These are phyloP conservation scores for Dittrichia graveolens DNA, from an alignment of 129 eudicot species.

Conservation along the genomic window DNA sequence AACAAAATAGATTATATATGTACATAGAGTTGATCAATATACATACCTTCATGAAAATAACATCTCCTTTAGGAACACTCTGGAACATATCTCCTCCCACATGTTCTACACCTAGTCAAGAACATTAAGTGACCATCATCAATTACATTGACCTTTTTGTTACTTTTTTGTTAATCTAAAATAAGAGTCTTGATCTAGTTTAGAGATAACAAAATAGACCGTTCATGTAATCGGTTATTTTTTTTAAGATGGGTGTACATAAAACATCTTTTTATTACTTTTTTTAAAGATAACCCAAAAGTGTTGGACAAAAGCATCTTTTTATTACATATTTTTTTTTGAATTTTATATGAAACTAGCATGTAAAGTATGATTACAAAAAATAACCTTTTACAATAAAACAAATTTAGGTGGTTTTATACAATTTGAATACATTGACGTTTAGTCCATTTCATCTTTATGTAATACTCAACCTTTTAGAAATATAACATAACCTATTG, in stretches of 20 bases:
- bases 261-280: not conserved
- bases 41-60: conserved; percentile 43
- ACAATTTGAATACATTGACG: no score
- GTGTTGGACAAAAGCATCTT: not conserved
- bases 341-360: not conserved
- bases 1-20: not conserved
- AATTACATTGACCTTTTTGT: not conserved
- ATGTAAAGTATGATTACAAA: not conserved
- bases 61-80: conserved; percentile 45
- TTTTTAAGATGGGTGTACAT: no score
- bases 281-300: not conserved
- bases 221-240: not conserved
- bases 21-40: not conserved
- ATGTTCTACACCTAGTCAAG: conserved; percentile 35
- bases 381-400: no score
- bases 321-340: not conserved
- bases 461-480: no score
- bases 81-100: conserved; percentile 44
- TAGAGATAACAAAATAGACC: not conserved
- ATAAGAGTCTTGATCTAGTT: not conserved
- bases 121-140: not conserved
- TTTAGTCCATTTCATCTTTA: no score
- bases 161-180: no score
- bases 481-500: no score
- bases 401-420: no score